Base-by-base conservation (phyloP, 148 eudicot species). In the Agrostemma githago region DNA sequence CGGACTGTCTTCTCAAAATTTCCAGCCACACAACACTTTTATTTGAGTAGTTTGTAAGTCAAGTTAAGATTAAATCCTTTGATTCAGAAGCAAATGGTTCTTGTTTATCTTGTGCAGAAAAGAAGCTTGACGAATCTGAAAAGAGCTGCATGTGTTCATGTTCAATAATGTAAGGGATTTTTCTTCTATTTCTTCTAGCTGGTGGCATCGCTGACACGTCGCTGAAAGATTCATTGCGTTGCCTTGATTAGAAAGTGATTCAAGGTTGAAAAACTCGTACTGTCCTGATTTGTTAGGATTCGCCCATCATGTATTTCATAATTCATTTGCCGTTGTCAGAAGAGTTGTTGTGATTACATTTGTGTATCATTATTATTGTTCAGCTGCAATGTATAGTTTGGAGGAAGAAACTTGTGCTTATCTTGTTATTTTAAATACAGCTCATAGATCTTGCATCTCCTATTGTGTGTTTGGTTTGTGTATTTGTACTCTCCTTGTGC, bases 101-200 rank as follows among this genome's bases (percentile, higher is more conserved):
- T 26, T 84, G 19, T 69, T 62, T 57, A 60, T 41, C 34, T 40
- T 38, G 8, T 62, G 82, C 90, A 90, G 96, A 85, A 79, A 90
- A 90, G 88, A 90, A 90, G 82, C 64, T 88, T 64, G 92, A 88
- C 15, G 80, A 78, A 14, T 74, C 84, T 77, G 82, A 88, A 71
- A 85, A 78, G 75, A 81, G 84, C 74, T 73, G 61, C 74, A 42
- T 77, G 12, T 90, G 92, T 81, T 70, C 88, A 26, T 90, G 95
- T 81, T 80, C 95, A 26, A 88, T 90, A 86, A 64, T 90, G 83
- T 90, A 79, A 88, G 84, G 62, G 20, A 11, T 61, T 56, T 6
- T 26, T 26, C 39, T 71, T 20, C 65, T 60, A 69, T 74, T 67
- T 42, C 71, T 63, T 42, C 19, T 75, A 70, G 48, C 60, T 26